Base-by-base conservation (phyloP, 2,329 filamentous ascomycete species). In the Xylariales sp. region DNA sequence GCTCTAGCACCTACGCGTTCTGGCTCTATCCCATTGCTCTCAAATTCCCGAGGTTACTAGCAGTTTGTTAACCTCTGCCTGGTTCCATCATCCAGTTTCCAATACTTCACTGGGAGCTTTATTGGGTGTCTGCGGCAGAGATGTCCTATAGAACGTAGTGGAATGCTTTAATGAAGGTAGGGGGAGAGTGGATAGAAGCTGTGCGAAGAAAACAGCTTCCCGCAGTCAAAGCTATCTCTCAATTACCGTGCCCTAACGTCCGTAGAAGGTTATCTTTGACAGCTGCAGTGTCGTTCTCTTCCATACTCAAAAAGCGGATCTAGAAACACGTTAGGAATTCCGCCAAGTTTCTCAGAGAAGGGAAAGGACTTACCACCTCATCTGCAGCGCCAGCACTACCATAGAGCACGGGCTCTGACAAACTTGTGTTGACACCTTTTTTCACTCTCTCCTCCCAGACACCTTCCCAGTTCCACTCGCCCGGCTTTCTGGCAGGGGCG, bases 391-490 rank as follows among this genome's bases (percentile, higher is more conserved):
- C 71, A 5, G 69, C 67, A 41, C 72, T 73, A 5, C 88, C 88
- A 63, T 82, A 97, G 17, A 97, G 64, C 5, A 88, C 81, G 2
- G 81, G 69, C 49, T 97, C 91, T 1, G 87, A 86, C 34, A 88
- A 65, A 53, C 88, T 95, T 8, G 76, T 73, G 35, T 83, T 76
- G 29, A 96, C 78, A 14, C 85, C 85, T 59, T 84, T 86, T 60
- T 79, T 83, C 1, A 95, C 90, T 38, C 91, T 76, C 47, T 90
- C 84, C 57, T 94, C 87, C 91, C 91, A 98, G 0, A 97, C 91
- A 0, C 91, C 90, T 53, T 95, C 88, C 91, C 91, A 97, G 56
- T 95, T 95, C 91, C 91, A 97, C 52, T 95, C 85, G 6, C 85
- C 86, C 0, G 88, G 88, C 34, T 75, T 70, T 43, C 81, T 65